These are phyloP conservation scores for Austropuccinia psidii DNA, from an alignment of 1,284 basidiomycete species.

Conservation along the genomic window DNA sequence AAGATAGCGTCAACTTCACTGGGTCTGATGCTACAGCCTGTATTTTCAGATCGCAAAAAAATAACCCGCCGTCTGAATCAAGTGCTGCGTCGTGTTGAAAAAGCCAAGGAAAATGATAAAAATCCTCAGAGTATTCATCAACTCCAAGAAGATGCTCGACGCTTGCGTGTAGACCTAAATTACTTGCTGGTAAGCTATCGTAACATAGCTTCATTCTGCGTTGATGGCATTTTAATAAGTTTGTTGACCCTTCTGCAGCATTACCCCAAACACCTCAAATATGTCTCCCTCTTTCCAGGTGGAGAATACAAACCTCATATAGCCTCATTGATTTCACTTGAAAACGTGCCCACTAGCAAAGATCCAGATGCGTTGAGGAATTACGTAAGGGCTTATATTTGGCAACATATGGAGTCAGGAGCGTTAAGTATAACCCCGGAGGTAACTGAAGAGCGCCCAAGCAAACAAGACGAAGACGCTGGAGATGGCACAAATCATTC, in stretches of 20 bases:
- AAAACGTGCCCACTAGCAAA: constrained; percentile 16
- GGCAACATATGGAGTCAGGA: constrained; percentile 12
- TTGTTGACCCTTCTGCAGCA: background rate
- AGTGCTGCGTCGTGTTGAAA: background rate
- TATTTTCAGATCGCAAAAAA: constrained; percentile 24
- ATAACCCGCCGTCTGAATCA: constrained; percentile 22
- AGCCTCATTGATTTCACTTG: background rate
- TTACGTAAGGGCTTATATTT: constrained; percentile 23
- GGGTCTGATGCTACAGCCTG: background rate
- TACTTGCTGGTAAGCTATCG: constrained; percentile 23
- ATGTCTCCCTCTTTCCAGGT: constrained; percentile 34
- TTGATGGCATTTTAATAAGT: background rate
- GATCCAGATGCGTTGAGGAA: constrained; percentile 18
- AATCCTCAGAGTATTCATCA: background rate
- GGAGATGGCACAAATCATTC: no score
- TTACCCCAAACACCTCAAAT: constrained; percentile 35
- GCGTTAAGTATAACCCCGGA: constrained; percentile 5
- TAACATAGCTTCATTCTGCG: background rate
- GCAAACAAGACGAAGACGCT: background rate
- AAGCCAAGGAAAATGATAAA: background rate
- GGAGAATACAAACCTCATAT: constrained; percentile 15
- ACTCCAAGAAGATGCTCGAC: constrained; percentile 9
- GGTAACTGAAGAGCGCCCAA: background rate
- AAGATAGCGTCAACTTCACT: background rate
- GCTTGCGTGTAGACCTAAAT: constrained; percentile 26